These are phyloP conservation scores for Zygotorulaspora chibaensis DNA, from an alignment of 805 yeast species.

Conservation along the genomic window DNA sequence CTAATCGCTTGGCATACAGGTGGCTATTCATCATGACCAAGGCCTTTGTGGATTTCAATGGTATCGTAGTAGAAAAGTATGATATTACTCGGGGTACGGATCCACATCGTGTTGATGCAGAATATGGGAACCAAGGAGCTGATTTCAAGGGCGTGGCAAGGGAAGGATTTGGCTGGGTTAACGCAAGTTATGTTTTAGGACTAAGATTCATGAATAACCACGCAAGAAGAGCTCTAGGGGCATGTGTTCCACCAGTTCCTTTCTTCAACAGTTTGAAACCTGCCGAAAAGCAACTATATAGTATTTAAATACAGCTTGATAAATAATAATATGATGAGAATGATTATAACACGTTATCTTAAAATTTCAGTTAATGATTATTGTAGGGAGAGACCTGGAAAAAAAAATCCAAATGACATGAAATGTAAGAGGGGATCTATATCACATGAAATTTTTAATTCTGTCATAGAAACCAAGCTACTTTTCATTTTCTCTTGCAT, in stretches of 20 bases:
- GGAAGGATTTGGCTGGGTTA: conserved; percentile 99
- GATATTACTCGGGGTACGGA: conserved; percentile 78
- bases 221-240: conserved; percentile 73
- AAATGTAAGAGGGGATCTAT: no score
- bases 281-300: conserved; percentile 39
- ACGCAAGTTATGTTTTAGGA: conserved; percentile 77
- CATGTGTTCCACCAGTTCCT: conserved; percentile 66
- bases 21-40: conserved; percentile 90
- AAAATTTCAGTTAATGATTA: no score
- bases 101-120: conserved; percentile 91
- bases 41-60: conserved; percentile 87
- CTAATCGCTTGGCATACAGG: conserved; percentile 70
- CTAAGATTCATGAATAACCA: conserved; percentile 58
- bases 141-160: conserved; percentile 89
- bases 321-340: no score
- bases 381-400: no score
- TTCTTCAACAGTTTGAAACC: conserved; percentile 49
- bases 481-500: no score
- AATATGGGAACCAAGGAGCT: conserved; percentile 94
- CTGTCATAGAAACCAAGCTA: no score
- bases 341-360: no score
- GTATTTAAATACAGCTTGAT: conserved; percentile 14
- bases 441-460: no score
- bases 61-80: conserved; percentile 93
- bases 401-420: no score